Base-by-base conservation (phyloP, 306 rosid genomes). In the Sindora glabra region DNA sequence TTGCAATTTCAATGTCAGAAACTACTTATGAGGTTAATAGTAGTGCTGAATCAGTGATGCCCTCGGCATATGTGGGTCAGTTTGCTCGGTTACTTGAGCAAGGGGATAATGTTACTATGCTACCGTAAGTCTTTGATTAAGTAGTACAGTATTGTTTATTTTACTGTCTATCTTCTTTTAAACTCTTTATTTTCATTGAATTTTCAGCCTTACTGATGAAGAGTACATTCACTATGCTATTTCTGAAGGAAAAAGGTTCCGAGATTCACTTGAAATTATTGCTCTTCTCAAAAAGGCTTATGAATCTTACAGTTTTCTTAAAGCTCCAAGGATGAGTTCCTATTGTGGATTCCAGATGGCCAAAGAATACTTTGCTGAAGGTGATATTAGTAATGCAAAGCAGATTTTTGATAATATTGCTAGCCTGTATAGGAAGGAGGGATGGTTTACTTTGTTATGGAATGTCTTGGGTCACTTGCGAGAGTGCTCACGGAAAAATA, bases 361-460 rank as follows among this genome's bases (percentile, higher is more conserved):
- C 58, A 80, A 73, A 78, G 96, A 89, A 79, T 81, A 89, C 77
- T 92, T 89, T 75, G 63, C 77, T 58, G 80, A 69, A 51, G 90
- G 77, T 24, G 95, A 89, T 62, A 74, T 72, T 62, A 68, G 66
- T 69, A 81, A 83, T 46, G 94, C 96, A 56, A 83, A 83, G 74
- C 70, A 58, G 62, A 67, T 68, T 52, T 81, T 89, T 74, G 89
- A 78, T 62, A 74, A 30, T 44, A 77, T 86, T 72, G 96, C 96
- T 55, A 80, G 67, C 74, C 66, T 88, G 44, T 92, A 92, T 73
- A 89, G 99, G 73, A 87, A 76, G 86, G 99, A 92, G 78, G 96
- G 96, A 37, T 92, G 96, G 99, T 81, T 77, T 56, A 80, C 90
- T 45, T 83, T 89, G 81, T 72, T 92, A 65, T 92, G 99, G 99